Percentiles rank a stretch among this genome's conserved stretches.
phyloP scores from a whole-genome alignment of 257 asterid species.

The Paulownia fortunei region DNA sequence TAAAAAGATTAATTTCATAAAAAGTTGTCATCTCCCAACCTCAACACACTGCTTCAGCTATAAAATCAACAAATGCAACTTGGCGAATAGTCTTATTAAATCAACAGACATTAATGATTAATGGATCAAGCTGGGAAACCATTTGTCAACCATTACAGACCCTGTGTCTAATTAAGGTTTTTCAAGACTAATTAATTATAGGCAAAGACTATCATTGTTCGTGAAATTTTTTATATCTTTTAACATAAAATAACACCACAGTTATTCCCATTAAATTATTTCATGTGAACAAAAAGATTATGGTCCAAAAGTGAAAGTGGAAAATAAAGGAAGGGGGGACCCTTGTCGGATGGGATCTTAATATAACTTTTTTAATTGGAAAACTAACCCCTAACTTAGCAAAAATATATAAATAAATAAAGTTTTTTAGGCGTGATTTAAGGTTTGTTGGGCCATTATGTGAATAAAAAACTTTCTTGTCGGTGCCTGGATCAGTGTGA shows the following conservation, averaged over 20 bases:
- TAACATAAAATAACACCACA: neutral
- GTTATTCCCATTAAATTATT: neutral
- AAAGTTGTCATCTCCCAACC: too few relatives aligned
- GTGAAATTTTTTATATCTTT: neutral
- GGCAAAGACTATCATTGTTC: neutral
- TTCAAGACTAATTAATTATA: too few relatives aligned
- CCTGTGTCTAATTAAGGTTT: too few relatives aligned
- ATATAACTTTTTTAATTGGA: neutral
- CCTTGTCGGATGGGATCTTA: neutral
- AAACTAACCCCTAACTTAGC: neutral
- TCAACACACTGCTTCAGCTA: too few relatives aligned
- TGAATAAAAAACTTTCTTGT: neutral
- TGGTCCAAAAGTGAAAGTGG: neutral
- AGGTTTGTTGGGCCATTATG: neutral
- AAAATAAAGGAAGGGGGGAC: neutral
- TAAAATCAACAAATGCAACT: too few relatives aligned
- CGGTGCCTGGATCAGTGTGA: neutral
- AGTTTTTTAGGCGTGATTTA: neutral
- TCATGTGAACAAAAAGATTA: neutral
- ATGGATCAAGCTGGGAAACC: too few relatives aligned
- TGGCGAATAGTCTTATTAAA: too few relatives aligned
- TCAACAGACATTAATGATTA: too few relatives aligned
- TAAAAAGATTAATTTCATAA: too few relatives aligned
- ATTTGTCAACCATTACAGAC: too few relatives aligned
- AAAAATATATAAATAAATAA: neutral